A percentile compares a stretch with the other conserved stretches of the same genome.
phyloP scores from a whole-genome alignment of 2,329 filamentous ascomycete species.

The Microcyclosporella mali region DNA sequence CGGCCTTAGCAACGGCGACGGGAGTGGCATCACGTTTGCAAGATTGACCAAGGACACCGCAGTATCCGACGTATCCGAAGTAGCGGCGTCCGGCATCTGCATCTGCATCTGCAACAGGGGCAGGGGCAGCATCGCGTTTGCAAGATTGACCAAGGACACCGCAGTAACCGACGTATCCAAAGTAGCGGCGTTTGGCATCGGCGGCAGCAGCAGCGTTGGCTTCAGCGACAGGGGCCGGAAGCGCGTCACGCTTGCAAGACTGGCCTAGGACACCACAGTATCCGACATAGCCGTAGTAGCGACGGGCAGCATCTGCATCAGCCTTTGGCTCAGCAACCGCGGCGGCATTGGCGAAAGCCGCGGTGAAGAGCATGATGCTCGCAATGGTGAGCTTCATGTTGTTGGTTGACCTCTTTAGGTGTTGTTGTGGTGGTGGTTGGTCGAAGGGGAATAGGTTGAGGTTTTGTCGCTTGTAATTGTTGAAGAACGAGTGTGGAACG shows the following conservation, averaged over 20 bases:
- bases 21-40: slow-evolving; percentile 2
- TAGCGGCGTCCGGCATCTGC: not conserved
- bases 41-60: slow-evolving; percentile 1
- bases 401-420: not conserved
- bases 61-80: not conserved
- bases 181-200: slow-evolving; percentile 1
- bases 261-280: slow-evolving; percentile 35
- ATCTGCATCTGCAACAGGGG: slow-evolving; percentile 5
- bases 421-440: too few relatives aligned
- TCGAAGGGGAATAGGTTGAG: too few relatives aligned
- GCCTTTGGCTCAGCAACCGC: slow-evolving; percentile 6
- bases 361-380: slow-evolving; percentile 17
- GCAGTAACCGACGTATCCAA: slow-evolving; percentile 25
- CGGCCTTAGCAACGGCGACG: not conserved
- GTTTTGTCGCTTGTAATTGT: slow-evolving; percentile 8
- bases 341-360: slow-evolving; percentile 15
- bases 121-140: slow-evolving; percentile 26
- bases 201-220: slow-evolving; percentile 1
- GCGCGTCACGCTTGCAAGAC: slow-evolving; percentile 31
- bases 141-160: slow-evolving; percentile 36
- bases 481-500: slow-evolving; percentile 5
- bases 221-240: slow-evolving; percentile 7
- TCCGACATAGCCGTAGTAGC: not conserved
- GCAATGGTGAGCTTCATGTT: slow-evolving; percentile 24
- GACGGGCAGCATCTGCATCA: slow-evolving; percentile 2